These are phyloP conservation scores for Tetrahymena borealis DNA, from an alignment of 73 alveolate genomes.

Conservation along the genomic window DNA sequence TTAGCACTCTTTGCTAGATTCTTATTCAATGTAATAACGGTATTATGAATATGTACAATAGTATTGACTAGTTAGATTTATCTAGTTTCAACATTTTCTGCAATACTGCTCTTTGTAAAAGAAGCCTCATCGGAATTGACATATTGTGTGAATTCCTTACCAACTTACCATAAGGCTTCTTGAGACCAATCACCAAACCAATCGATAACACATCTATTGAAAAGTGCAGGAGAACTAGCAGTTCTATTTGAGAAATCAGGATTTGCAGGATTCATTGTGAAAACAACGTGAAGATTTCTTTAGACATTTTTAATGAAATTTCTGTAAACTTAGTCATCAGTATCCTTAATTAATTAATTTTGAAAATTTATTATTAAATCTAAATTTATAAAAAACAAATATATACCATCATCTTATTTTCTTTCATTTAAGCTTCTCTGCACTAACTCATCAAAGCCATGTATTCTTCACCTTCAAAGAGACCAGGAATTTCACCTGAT, in stretches of 20 bases:
- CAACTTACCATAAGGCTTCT: conserved; percentile 80
- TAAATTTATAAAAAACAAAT: background rate
- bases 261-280: conserved; percentile 99
- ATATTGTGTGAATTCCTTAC: conserved; percentile 82
- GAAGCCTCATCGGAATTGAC: conserved; percentile 73
- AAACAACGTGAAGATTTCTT: conserved; percentile 97
- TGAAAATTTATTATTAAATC: background rate
- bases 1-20: conserved; percentile 86
- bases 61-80: conserved; percentile 60
- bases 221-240: conserved; percentile 98
- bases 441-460: conserved; percentile 86
- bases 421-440: conserved; percentile 65
- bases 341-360: conserved; percentile 84
- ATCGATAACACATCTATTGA: conserved; percentile 97
- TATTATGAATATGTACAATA: conserved; percentile 72
- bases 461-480: conserved; percentile 99
- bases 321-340: conserved; percentile 96
- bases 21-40: conserved; percentile 81
- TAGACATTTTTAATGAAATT: conserved; percentile 92
- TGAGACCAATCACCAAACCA: conserved; percentile 99
- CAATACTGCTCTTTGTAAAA: conserved; percentile 55
- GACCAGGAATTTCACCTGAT: conserved; percentile 99
- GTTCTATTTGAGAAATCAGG: conserved; percentile 98
- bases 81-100: conserved; percentile 40
- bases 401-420: background rate